Conservation (phyloP, 306 rosid genomes). For the Fagus sylvatica region DNA sequence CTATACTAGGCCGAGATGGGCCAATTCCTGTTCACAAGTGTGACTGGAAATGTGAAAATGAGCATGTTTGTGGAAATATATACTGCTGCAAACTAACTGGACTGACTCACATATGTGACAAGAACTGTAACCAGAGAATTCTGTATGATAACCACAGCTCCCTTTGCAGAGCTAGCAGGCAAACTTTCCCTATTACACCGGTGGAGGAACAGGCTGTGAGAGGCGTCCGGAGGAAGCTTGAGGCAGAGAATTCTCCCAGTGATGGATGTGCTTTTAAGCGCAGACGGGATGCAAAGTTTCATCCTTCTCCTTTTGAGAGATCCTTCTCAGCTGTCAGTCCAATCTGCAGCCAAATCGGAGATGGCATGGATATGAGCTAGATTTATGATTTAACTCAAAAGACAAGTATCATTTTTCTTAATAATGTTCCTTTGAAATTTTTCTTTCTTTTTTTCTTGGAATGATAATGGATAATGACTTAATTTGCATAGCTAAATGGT, state of each 20-base stretch:
- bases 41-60: constrained; percentile 95
- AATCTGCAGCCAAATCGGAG: constrained; percentile 86
- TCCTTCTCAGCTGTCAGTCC: constrained; percentile 77
- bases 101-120: constrained; percentile 96
- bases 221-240: constrained; percentile 86
- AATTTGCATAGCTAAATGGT: constrained; percentile 53
- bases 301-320: constrained; percentile 89
- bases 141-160: constrained; percentile 94
- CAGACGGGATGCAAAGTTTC: constrained; percentile 68
- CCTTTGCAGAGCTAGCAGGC: constrained; percentile 80
- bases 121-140: constrained; percentile 94
- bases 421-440: constrained; percentile 38
- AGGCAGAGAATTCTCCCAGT: constrained; percentile 50
- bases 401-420: constrained; percentile 41
- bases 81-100: constrained; percentile 94
- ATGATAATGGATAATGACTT: constrained; percentile 46
- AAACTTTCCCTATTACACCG: constrained; percentile 62
- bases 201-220: constrained; percentile 79
- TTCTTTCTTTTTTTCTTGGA: constrained; percentile 31
- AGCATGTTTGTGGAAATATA: constrained; percentile 89
- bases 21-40: constrained; percentile 71
- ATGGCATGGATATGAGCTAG: constrained; percentile 91
- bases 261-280: constrained; percentile 75
- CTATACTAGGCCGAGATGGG: constrained; percentile 82
- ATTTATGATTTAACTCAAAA: constrained; percentile 38